These are phyloP conservation scores for Exophiala lecanii-corni DNA, from an alignment of 2,329 filamentous ascomycete genomes.

Conservation along the genomic window DNA sequence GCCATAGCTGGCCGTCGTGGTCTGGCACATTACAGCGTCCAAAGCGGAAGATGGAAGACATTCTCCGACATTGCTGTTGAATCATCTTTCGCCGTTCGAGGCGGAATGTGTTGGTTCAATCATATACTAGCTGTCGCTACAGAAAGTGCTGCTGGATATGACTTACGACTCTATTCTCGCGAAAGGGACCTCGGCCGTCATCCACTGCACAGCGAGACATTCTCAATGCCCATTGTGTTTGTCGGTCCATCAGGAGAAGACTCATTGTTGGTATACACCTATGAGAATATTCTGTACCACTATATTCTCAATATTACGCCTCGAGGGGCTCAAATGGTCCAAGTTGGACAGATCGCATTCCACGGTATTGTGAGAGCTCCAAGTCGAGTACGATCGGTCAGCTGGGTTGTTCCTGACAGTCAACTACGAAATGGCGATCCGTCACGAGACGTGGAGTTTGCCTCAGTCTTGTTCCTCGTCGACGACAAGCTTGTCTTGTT, in stretches of 20 bases:
- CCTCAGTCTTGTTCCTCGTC: slow-evolving; percentile 91
- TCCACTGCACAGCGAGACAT: slow-evolving; percentile 68
- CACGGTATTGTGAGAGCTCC: slow-evolving; percentile 94
- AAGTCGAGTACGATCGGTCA: slow-evolving; percentile 83
- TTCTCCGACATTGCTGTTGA: slow-evolving; percentile 78
- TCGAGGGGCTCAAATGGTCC: slow-evolving; percentile 70
- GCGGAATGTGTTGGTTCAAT: slow-evolving; percentile 98
- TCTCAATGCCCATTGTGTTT: slow-evolving; percentile 83
- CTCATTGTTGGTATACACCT: slow-evolving; percentile 91
- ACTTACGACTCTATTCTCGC: slow-evolving; percentile 88
- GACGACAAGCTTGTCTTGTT: slow-evolving; percentile 93
- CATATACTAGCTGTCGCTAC: slow-evolving; percentile 90
- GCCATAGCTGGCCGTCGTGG: slow-evolving; percentile 92
- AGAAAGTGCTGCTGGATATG: slow-evolving; percentile 76
- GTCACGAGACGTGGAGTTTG: slow-evolving; percentile 88
- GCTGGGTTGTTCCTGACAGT: slow-evolving; percentile 89
- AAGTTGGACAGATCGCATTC: slow-evolving; percentile 97
- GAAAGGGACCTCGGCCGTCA: slow-evolving; percentile 72
- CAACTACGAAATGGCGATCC: slow-evolving; percentile 89
- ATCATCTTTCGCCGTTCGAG: slow-evolving; percentile 85
- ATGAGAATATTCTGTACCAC: slow-evolving; percentile 92
- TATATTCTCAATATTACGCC: slow-evolving; percentile 75
- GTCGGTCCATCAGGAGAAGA: slow-evolving; percentile 87
- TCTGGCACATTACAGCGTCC: slow-evolving; percentile 90
- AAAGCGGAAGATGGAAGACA: slow-evolving; percentile 91